Conservation (phyloP, 176 grass and related monocot genomes). For the Carex scoparia region DNA sequence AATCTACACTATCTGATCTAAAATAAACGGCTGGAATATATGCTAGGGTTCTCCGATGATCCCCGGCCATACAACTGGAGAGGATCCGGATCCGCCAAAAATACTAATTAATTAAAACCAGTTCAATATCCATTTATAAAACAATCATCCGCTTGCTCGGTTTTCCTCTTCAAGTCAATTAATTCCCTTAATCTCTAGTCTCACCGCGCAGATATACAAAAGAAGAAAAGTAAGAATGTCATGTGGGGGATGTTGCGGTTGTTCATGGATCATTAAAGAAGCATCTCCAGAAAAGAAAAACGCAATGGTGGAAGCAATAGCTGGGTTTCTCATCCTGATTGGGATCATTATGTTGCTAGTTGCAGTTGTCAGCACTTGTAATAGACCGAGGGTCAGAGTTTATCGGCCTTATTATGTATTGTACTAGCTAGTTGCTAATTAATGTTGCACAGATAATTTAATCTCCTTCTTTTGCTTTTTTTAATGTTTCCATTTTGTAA, state of each 20-base stretch:
- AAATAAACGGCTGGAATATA: neutral
- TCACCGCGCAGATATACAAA: neutral
- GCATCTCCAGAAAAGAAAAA: neutral
- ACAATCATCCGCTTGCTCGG: neutral
- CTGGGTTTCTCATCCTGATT: neutral
- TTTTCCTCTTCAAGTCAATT: too few species aligned
- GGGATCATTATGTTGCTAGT: neutral
- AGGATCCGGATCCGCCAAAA: neutral
- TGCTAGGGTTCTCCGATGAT: neutral
- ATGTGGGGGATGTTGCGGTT: slow-evolving; percentile 3
- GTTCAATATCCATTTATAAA: neutral
- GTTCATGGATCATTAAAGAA: neutral
- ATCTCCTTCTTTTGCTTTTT: neutral
- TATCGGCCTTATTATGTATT: neutral
- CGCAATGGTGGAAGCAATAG: neutral
- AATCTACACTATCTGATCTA: neutral
- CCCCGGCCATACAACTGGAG: neutral
- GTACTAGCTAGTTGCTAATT: neutral
- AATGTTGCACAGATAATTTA: neutral
- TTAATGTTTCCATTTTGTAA: neutral
- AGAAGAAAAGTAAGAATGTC: neutral
- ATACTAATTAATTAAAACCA: neutral
- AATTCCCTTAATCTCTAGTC: neutral
- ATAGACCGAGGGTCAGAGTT: neutral
- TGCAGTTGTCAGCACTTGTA: neutral